These are phyloP conservation scores for Penicillium flavigenum DNA, from an alignment of 495 filamentous ascomycete genomes.

Conservation along the genomic window DNA sequence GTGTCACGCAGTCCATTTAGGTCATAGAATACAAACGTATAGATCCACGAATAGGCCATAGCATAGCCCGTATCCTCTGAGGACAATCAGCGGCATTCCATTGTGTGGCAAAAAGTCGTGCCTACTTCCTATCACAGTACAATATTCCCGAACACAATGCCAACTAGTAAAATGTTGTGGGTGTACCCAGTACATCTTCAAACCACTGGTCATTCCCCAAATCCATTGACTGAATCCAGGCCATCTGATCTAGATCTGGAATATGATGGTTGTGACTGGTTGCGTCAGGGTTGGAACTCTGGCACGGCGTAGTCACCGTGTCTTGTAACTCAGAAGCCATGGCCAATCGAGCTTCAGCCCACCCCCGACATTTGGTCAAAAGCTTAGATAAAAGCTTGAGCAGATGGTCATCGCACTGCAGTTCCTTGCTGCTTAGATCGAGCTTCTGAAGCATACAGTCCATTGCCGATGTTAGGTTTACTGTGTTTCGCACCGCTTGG, in stretches of 20 bases:
- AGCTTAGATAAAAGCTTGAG: conserved; percentile 30
- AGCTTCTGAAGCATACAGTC: conserved; percentile 30
- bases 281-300: conserved; percentile 3
- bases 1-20: too few species aligned
- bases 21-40: too few species aligned
- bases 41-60: too few species aligned
- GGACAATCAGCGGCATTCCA: too few species aligned
- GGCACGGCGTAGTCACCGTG: neutral
- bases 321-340: conserved; percentile 7
- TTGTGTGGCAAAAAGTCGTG: too few species aligned
- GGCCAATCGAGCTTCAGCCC: conserved; percentile 22
- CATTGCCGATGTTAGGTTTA: conserved; percentile 31
- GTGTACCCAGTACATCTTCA: conserved; percentile 26
- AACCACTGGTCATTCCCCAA: conserved; percentile 33
- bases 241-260: conserved; percentile 30
- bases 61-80: too few species aligned
- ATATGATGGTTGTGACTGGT: conserved; percentile 11
- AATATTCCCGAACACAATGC: neutral
- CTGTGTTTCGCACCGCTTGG: conserved; percentile 33
- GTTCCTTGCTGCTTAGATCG: conserved; percentile 25
- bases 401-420: conserved; percentile 30
- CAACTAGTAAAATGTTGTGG: conserved; percentile 11
- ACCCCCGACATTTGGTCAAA: conserved; percentile 24
- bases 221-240: conserved; percentile 34
- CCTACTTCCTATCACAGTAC: too few species aligned